phyloP scores from a whole-genome alignment of 192 early-diverging fungal species.

The Entomortierella lignicola region DNA sequence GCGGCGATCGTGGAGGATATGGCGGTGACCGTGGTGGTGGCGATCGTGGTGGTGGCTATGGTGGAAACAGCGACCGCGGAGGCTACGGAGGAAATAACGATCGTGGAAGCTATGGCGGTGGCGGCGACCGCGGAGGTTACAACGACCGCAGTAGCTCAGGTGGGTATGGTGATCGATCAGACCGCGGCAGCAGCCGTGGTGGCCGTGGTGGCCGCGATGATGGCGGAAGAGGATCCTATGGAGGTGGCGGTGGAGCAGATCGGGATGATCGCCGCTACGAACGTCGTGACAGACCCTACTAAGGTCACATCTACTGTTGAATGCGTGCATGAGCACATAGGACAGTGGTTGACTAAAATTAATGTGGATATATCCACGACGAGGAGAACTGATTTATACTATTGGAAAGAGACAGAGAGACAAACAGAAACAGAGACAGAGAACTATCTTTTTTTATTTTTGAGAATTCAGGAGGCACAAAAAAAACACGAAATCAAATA shows the following conservation, averaged over 20 bases:
- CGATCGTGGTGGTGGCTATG: slow-evolving; percentile 5
- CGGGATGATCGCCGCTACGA: slow-evolving; percentile 59
- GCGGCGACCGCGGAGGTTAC: slow-evolving; percentile 11
- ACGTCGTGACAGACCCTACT: slow-evolving; percentile 61
- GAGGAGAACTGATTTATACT: background rate
- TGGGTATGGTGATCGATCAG: slow-evolving; percentile 28
- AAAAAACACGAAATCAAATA: background rate
- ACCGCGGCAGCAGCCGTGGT: slow-evolving; percentile 39
- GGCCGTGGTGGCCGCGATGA: slow-evolving; percentile 50
- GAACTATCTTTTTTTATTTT: background rate
- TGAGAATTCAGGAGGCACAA: background rate
- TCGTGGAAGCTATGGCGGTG: slow-evolving; percentile 4
- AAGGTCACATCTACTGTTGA: slow-evolving; percentile 4
- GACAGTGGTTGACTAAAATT: background rate
- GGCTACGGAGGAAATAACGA: slow-evolving; percentile 12
- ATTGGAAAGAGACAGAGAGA: background rate
- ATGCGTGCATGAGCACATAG: background rate
- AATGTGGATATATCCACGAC: background rate
- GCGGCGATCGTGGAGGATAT: slow-evolving; percentile 30
- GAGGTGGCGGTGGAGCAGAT: slow-evolving; percentile 54
- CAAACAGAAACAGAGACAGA: slow-evolving; percentile 10
- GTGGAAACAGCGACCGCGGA: slow-evolving; percentile 31
- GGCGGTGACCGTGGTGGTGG: slow-evolving; percentile 38
- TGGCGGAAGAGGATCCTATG: slow-evolving; percentile 49
- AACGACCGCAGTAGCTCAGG: slow-evolving; percentile 14